Conservation (phyloP, 768 basidiomycete genomes). For the Gymnopilus dilepis region DNA sequence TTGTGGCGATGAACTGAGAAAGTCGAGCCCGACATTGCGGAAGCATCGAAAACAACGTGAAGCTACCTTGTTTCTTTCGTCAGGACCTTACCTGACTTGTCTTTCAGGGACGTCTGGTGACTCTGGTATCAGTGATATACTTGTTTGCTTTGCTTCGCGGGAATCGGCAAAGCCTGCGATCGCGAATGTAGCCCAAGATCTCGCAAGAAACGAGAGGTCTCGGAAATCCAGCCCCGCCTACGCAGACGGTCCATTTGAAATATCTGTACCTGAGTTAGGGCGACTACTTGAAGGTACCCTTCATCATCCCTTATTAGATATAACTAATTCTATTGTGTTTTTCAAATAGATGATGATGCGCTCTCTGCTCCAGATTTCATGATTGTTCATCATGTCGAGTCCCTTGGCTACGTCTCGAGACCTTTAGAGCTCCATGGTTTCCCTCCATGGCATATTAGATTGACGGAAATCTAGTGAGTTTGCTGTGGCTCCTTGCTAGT, state of each 20-base stretch:
- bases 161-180: conserved; percentile 69
- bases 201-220: conserved; percentile 41
- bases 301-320: conserved; percentile 17
- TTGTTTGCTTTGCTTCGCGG: conserved; percentile 61
- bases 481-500: conserved; percentile 25
- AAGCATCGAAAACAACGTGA: conserved; percentile 12
- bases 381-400: conserved; percentile 67
- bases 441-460: conserved; percentile 85
- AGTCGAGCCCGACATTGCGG: neutral
- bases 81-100: neutral
- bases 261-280: conserved; percentile 54
- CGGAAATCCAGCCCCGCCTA: conserved; percentile 24
- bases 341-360: conserved; percentile 49
- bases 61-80: neutral
- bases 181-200: conserved; percentile 53
- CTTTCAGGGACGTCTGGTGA: conserved; percentile 6
- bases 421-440: conserved; percentile 76
- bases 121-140: conserved; percentile 36
- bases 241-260: conserved; percentile 31
- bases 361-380: conserved; percentile 77
- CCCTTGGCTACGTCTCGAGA: conserved; percentile 37
- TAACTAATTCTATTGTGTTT: conserved; percentile 7
- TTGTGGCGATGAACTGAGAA: neutral
- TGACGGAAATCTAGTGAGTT: conserved; percentile 77
- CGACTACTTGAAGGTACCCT: conserved; percentile 61